Evolutionary conservation across 768 basidiomycete genomes (phyloP), one percentile per base, ranked within the genome.

Genomic region (Serendipita vermifera): DNA sequence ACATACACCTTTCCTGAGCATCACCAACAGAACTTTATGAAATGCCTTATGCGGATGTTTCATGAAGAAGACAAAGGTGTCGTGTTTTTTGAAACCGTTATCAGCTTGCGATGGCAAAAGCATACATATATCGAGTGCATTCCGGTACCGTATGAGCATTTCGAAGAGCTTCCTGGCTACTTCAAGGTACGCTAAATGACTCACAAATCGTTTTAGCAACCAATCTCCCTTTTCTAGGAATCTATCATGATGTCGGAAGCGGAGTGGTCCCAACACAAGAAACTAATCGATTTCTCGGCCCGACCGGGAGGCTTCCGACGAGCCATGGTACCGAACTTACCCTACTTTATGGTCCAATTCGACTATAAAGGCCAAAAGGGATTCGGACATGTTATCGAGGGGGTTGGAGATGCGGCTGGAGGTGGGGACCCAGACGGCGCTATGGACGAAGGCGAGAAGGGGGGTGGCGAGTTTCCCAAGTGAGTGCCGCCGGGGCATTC

Each of bases 321-420:
- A 0, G 82, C 88, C 24, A 87, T 99, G 85, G 94, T 99, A 9
- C 83, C 93, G 2, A 96, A 97, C 64, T 71, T 99, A 29, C 96
- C 96, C 1, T 99, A 99, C 69, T 99, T 99, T 64, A 94, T 93
- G 89, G 87, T 98, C 5, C 92, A 94, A 63, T 99, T 94, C 68
- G 96, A 99, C 69, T 77, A 98, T 69, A 97, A 93, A 64, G 92
- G 96, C 24, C 92, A 97, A 69, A 91, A 89, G 64, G 96, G 96
- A 2, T 99, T 91, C 65, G 96, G 96, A 0, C 96, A 99, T 69
- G 88, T 99, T 59, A 96, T 99, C 59, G 96, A 99, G 67, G 96
- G 96, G 1, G 78, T 80, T 0, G 80, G 76, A 24, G 82, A 87
- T 33, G 77, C 76, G 2, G 72, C 76, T 0, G 78, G 71, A 7